Base-by-base conservation (phyloP, 2,329 filamentous ascomycete species). In the Colletotrichum gigasporum region DNA sequence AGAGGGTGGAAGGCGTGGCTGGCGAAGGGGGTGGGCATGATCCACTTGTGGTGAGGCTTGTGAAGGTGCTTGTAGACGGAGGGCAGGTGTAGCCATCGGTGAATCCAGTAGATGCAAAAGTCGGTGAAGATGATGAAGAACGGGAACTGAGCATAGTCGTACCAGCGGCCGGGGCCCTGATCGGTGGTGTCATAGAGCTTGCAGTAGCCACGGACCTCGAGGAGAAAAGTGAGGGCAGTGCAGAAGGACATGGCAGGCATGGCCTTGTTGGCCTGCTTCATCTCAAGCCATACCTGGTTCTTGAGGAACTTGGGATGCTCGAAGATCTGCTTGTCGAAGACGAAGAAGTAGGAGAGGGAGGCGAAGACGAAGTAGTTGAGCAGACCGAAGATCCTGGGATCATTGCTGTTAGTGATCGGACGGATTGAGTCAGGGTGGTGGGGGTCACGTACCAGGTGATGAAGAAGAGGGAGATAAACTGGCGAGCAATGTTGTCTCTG, bases 1-100 rank as follows among this genome's bases (percentile, higher is more conserved):
- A 97, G 77, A 1, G 95, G 94, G 82, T 98, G 94, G 86, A 98
- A 98, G 62, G 95, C 95, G 75, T 97, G 92, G 71, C 91, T 94
- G 41, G 95, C 94, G 76, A 88, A 97, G 0, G 95, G 95, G 3
- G 93, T 97, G 3, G 95, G 95, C 93, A 97, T 96, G 80, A 98
- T 97, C 95, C 95, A 98, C 83, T 97, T 97, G 89, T 98, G 95
- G 80, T 98, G 95, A 69, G 94, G 91, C 87, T 98, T 98, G 87
- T 98, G 95, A 51, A 97, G 85, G 69, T 84, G 83, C 83, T 94
- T 96, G 87, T 98, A 98, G 70, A 96, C 76, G 47, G 81, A 74
- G 14, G 92, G 92, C 78, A 94, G 90, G 80, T 97, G 94, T 66
- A 96, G 85, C 61, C 87, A 91, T 61, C 94, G 91, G 82, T 97